Evolutionary conservation across 495 filamentous ascomycete species (phyloP), one percentile per base, ranked within the genome.

Genomic region (Filosporella fistucella): DNA sequence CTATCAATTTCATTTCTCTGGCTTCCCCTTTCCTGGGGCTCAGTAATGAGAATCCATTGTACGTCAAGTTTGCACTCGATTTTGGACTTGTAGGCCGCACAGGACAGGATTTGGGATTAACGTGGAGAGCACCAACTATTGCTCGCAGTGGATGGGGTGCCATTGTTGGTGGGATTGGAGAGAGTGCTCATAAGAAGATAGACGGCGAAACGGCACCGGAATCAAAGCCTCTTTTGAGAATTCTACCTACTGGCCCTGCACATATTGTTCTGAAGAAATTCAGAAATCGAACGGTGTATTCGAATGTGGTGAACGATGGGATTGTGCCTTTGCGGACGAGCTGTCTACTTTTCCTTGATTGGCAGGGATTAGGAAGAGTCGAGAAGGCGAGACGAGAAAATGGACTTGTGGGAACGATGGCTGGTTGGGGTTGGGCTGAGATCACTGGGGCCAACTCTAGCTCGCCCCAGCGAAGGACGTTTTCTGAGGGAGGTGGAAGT

Each of bases 261-360:
- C 91, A 97, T 65, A 77, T 81, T 30, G 90, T 86, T 0, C 68
- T 98, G 42, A 78, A 82, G 57, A 88, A 84, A 63, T 98, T 97
- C 58, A 76, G 88, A 36, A 95, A 93, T 59, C 75, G 94, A 14
- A 98, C 93, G 0, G 74, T 96, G 1, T 98, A 98, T 61, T 95
- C 91, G 1, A 98, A 98, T 58, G 89, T 97, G 22, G 94, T 98
- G 34, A 98, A 98, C 65, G 93, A 98, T 67, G 93, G 93, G 2
- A 96, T 98, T 60, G 93, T 98, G 6, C 93, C 93, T 2, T 63
- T 97, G 29, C 78, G 94, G 10, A 98, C 93, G 11, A 96, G 94
- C 41, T 97, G 91, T 63, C 71, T 98, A 13, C 71, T 97, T n/a
- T 98, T 97, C 56, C 75, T 98, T 6, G 93, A 98, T 61, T 98